phyloP scores from a whole-genome alignment of 345 rosid species.

The Brassica rapa region DNA sequence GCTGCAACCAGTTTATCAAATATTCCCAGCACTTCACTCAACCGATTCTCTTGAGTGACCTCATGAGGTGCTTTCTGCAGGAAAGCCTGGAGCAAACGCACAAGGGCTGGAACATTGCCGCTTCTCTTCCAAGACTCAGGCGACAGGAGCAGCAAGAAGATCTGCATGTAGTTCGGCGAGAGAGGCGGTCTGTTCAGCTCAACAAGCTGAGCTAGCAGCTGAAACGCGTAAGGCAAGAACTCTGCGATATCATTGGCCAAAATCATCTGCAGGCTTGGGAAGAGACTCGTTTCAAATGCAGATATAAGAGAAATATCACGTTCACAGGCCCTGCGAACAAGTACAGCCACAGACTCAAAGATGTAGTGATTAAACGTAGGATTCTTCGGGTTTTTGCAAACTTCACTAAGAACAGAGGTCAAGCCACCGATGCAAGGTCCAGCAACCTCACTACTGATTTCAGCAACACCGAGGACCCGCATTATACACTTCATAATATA shows the following conservation, averaged over 20 bases:
- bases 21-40: conserved; percentile 85
- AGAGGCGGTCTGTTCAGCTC: conserved; percentile 89
- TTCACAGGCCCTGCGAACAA: conserved; percentile 86
- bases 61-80: conserved; percentile 90
- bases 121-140: conserved; percentile 89
- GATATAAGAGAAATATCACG: conserved; percentile 68
- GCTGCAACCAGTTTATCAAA: conserved; percentile 69
- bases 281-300: conserved; percentile 73
- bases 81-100: conserved; percentile 96
- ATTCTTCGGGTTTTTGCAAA: conserved; percentile 88
- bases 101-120: conserved; percentile 97
- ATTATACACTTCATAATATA: conserved; percentile 95
- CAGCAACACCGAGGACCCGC: conserved; percentile 90
- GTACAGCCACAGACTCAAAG: conserved; percentile 95
- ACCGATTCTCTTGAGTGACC: conserved; percentile 71
- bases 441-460: conserved; percentile 70
- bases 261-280: conserved; percentile 81
- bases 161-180: conserved; percentile 74
- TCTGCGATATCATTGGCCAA: conserved; percentile 80
- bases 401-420: conserved; percentile 72
- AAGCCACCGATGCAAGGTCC: conserved; percentile 79
- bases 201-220: conserved; percentile 91
- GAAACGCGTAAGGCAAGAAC: conserved; percentile 98
- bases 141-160: conserved; percentile 73
- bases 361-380: conserved; percentile 95